Base-by-base conservation (phyloP, 1,139 yeast species). In the Blastobotrys serpentis region DNA sequence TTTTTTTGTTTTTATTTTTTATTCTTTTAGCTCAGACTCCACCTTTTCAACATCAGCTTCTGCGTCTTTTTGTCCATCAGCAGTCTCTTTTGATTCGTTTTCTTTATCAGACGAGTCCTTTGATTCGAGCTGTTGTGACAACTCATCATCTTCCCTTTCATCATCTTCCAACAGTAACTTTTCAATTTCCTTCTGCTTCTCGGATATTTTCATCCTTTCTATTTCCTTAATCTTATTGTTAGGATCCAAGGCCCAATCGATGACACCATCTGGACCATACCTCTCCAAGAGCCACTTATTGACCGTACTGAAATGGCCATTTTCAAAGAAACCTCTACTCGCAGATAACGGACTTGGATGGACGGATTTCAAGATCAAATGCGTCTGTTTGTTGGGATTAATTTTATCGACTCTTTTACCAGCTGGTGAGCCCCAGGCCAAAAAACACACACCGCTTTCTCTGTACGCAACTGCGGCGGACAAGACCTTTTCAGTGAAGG, bases 271-370 rank as follows among this genome's bases (percentile, higher is more conserved):
- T 19, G 71, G 67, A 0, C 79, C 77, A 41, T 75, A 73, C 14
- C 63, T 60, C 16, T 69, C 69, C n/a, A 52, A 52, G 11, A 89
- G 71, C 95, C 95, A 89, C 10, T 78, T 78, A 62, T 89, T 89
- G 44, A 92, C 83, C 60, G 75, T 74, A 45, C 66, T 71, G 65
- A 88, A 89, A 57, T 87, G 95, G 26, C 72, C 69, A 64, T 85
- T 82, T 4, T 80, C 79, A 59, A 88, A 88, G 62, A 86, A 89
- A 0, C 95, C 95, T 47, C 95, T 73, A 23, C 81, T 74, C 0
- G 98, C 98, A 55, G 95, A 85, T 48, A 92, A 70, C 1, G 99
- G 98, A 36, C 95, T 86, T 0, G 99, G 99, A 67, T 94, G 99
- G 1, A 88, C 98, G 0, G 90, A 76, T 53, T 76, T 76, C 41